Base-by-base conservation (phyloP, 352 stramenopile genomes). In the Globisporangium polare region DNA sequence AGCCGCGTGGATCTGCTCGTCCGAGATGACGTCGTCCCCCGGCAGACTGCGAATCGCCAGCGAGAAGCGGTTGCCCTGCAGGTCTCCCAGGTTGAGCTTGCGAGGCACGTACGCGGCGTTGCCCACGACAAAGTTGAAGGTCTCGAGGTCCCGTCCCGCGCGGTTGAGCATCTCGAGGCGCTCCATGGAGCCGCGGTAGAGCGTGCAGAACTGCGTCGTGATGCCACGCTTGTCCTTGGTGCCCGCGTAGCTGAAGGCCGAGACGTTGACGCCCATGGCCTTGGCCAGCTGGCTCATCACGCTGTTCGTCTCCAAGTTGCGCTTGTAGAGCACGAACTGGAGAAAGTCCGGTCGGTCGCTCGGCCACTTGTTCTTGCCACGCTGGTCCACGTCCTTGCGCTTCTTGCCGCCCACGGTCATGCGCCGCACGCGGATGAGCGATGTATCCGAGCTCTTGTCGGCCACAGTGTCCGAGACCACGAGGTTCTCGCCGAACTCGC, bases 211-310 rank as follows among this genome's bases (percentile, higher is more conserved):
- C 76, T 99, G 97, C 50, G 89, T 93, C 1, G 97, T 99, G 56
- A 98, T 88, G 37, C 90, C 97, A 58, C 96, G 83, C 74, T 98
- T 98, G 72, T 99, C 97, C 71, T 99, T 99, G 66, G 92, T 97
- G 29, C 97, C 97, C 22, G 95, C 95, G 73, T 94, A 98, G 29
- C 83, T 88, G 53, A 98, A 95, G 1, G 84, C 62, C 41, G 80
- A 76, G 26, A 73, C 66, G 22, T 76, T 78, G 18, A 93, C 70
- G 52, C 89, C 85, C 43, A 96, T 62, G 58, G 86, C 72, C 27
- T 83, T 81, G 22, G 77, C 80, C 17, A 97, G 71, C 52, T 94
- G 85, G 58, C 83, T 81, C 63, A 95, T 78, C 50, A 94, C 81
- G 9, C 81, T 81, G 35, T 86, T 80, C 20, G 94, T 98, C 35